phyloP scores from a whole-genome alignment of 805 yeast genomes.

The Kazachstania psychrophila region DNA sequence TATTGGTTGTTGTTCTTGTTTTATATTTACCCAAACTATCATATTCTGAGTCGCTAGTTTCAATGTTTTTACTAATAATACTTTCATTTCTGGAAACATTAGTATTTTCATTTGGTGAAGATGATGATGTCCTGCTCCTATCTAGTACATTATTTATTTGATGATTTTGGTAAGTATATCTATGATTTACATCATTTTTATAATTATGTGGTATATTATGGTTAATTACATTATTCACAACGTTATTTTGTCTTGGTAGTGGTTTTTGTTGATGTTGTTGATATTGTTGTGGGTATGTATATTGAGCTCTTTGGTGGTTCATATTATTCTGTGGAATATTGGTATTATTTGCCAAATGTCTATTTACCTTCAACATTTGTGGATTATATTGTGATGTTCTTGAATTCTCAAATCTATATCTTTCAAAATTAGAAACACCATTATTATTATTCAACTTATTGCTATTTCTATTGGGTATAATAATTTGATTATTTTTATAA shows the following conservation, averaged over 20 bases:
- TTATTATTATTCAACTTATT: not conserved
- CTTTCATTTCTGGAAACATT: not conserved
- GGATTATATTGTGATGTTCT: not conserved
- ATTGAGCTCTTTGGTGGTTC: not conserved
- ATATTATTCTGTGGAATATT: not conserved
- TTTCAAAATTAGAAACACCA: slow-evolving; percentile 4
- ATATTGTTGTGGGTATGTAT: not conserved
- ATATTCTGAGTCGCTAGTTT: slow-evolving; percentile 1
- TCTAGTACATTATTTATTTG: not conserved
- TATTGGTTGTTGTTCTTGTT: not conserved
- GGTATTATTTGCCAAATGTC: not conserved
- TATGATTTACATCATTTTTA: not conserved
- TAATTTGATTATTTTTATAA: not conserved
- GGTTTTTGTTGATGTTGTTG: not conserved
- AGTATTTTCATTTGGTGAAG: not conserved
- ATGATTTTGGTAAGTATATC: not conserved
- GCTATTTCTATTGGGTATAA: not conserved
- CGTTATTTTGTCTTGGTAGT: too few relatives aligned
- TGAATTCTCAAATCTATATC: slow-evolving; percentile 3
- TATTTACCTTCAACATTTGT: not conserved
- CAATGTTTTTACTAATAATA: not conserved
- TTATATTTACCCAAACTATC: not conserved
- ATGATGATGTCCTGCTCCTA: too few relatives aligned
- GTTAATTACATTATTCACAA: too few relatives aligned
- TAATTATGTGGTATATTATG: too few relatives aligned